Conservation (phyloP, 2,329 filamentous ascomycete genomes). For the Sarocladiaceae sp. region DNA sequence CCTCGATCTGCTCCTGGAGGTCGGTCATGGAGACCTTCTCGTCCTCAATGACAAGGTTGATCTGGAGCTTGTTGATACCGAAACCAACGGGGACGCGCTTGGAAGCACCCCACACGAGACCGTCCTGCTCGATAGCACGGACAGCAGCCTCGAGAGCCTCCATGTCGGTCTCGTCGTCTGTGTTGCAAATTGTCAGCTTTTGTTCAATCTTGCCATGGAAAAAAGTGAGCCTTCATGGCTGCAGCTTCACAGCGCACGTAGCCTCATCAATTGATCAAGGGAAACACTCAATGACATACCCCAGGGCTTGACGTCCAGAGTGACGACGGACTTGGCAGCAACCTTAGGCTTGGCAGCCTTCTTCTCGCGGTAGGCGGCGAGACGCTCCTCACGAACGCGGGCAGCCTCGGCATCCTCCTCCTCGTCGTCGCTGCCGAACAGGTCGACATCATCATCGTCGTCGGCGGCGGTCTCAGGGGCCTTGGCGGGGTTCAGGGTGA, state of each 20-base stretch:
- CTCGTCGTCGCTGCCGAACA: conserved; percentile 91
- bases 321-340: conserved; percentile 92
- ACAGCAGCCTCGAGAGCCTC: conserved; percentile 72
- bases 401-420: conserved; percentile 87
- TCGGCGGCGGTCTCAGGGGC: conserved; percentile 60
- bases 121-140: conserved; percentile 80
- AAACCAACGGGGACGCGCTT: conserved; percentile 87
- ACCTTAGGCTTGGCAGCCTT: conserved; percentile 90
- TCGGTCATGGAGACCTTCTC: conserved; percentile 88
- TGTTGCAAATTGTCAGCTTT: conserved; percentile 17
- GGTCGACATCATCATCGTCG: conserved; percentile 82
- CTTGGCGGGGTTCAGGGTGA: conserved; percentile 80
- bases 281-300: too few species aligned
- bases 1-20: conserved; percentile 75
- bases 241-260: too few species aligned
- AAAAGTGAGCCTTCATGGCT: too few species aligned
- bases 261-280: too few species aligned
- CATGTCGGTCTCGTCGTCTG: conserved; percentile 93
- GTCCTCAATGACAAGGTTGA: conserved; percentile 96
- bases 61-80: conserved; percentile 99
- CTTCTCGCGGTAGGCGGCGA: conserved; percentile 94
- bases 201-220: too few species aligned
- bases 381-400: conserved; percentile 77
- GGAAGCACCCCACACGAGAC: conserved; percentile 91
- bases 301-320: conserved; percentile 97